Evolutionary conservation across 1,284 basidiomycete species (phyloP), one percentile per base, ranked within the genome.

Genomic region (Sporisorium graminicola): DNA sequence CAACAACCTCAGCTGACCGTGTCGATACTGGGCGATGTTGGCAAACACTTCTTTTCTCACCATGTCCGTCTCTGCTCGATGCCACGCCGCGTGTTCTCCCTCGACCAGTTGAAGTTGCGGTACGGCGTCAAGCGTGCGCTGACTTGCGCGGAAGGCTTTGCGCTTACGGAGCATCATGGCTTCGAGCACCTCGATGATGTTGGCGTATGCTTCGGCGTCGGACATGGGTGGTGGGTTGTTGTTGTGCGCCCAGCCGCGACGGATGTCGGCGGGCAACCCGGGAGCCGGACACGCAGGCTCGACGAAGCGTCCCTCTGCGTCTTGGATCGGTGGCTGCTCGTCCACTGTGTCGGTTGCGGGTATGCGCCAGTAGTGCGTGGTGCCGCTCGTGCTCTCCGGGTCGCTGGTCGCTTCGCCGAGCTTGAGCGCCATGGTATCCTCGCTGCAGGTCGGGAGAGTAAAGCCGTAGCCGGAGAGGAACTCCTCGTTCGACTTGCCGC

Each of bases 401-500:
- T 40, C 40, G 40, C 10, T 9, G 10, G 10, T 8, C 3, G 1
- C 7, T 2, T 16, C 27, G 8, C 52, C 65, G 14, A 82, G 33
- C 22, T 67, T 65, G 8, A 84, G 54, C n/a, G 74, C 68, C 4
- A 84, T 55, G 16, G 74, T 69, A 37, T 84, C 82, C 16, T 84
- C 82, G 3, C 50, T 61, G 1, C 40, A 51, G 1, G 46, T 72
- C 0, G 64, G 55, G 27, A 81, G 44, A 0, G 74, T 73, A 43
- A 84, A 85, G 2, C 80, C 83, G 31, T 85, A 85, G 10, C 70
- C 68, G 13, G 65, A 57, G 1, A 83, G 58, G 7, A 85, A 67
- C 37, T 84, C 82, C 31, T 85, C 82, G 61, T 83, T 84, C 35
- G 73, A 77, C 53, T 85, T 85, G 12, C 82, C 79, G 3, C 83